Evolutionary conservation across 106 monocot species (phyloP).

Genomic region (Vanilla planifolia): DNA sequence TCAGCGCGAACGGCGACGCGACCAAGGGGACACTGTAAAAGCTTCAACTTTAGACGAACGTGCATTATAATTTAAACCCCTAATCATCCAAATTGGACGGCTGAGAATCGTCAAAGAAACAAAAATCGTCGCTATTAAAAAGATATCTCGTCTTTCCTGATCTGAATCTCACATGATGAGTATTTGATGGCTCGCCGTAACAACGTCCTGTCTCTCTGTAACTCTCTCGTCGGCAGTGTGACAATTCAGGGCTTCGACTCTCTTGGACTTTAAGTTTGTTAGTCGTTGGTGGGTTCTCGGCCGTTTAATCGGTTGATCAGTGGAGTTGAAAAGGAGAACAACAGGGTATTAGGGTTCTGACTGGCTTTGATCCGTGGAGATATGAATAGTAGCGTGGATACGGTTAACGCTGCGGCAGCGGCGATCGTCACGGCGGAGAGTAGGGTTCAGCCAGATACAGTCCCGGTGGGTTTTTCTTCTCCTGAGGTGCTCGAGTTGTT

Average conservation of each 20-base stretch:
- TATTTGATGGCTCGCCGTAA: too few species aligned
- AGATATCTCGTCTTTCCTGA: too few species aligned
- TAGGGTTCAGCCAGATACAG: neutral
- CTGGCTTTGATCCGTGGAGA: neutral
- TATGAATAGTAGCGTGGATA: constrained; percentile 6
- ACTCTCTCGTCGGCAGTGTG: neutral
- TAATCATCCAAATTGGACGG: neutral
- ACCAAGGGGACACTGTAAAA: too few species aligned
- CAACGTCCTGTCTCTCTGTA: neutral
- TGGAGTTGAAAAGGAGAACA: neutral
- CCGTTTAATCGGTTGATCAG: neutral
- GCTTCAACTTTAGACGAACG: too few species aligned
- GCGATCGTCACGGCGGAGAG: constrained; percentile 8
- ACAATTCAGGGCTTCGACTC: neutral
- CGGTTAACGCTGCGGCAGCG: constrained; percentile 3
- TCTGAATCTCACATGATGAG: neutral
- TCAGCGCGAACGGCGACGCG: constrained; percentile 8
- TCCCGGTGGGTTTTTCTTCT: neutral
- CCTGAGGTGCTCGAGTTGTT: neutral
- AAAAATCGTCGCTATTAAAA: too few species aligned
- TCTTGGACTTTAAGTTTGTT: neutral
- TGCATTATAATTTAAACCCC: too few species aligned
- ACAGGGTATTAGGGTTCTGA: neutral
- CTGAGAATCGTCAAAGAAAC: neutral
- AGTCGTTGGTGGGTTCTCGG: neutral